Base-by-base conservation (phyloP, 2,329 filamentous ascomycete species). In the Alternaria gaisen region DNA sequence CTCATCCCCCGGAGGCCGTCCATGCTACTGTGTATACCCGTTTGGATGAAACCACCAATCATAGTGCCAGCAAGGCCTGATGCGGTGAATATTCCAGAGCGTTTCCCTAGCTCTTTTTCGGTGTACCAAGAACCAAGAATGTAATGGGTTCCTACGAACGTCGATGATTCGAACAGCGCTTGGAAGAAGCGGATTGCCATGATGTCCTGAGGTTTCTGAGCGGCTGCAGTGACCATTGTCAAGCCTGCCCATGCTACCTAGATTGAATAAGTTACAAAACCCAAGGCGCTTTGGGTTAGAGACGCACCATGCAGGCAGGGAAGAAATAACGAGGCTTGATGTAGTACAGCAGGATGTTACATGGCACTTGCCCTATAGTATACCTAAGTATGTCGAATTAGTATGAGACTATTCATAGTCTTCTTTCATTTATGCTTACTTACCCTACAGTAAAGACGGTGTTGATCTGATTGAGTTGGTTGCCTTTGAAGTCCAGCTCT, bases 51-150 rank as follows among this genome's bases (percentile, higher is more conserved):
- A 1, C 87, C 87, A 12, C 84, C 84, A 53, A 90, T 86, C 83
- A 89, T 85, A 0, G 84, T 87, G 0, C 87, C 87, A 0, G 85
- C 86, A 2, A 88, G 78, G 0, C 86, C 87, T 1, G 84, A 86
- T 1, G 85, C 83, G 1, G 86, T 88, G 72, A 89, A 89, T 53
- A 90, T 84, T 8, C 85, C 87, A 28, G 81, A 85, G 4, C 87
- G 81, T 71, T 89, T 89, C 4, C 86, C 87, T 0, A 89, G 83
- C 72, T 89, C 87, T n/a, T 80, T 78, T 52, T 83, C 81, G 0
- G 83, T 88, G 69, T 88, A 89, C 87, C 87, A 89, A 0, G 83
- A 85, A 1, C 87, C 86, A 82, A 88, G 80, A 58, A 88, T 84
- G 61, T 87, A 88, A 64, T 88, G 86, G 0, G 85, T 86, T 30